phyloP scores from a whole-genome alignment of 108 stramenopile genomes.

The Thalassiosira profunda region DNA sequence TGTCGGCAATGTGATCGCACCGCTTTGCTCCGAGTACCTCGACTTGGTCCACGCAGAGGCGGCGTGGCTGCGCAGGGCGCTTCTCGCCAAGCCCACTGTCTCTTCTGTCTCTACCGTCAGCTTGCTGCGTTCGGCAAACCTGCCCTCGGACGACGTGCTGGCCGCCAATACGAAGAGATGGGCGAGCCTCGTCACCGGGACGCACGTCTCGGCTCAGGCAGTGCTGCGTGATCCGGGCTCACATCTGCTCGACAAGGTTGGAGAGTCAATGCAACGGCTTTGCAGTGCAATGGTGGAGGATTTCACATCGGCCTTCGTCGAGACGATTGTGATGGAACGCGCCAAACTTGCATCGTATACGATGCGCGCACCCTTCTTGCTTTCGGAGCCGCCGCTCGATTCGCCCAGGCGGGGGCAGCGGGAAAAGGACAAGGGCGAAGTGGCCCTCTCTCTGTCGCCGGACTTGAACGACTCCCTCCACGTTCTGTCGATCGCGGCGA shows the following conservation, averaged over 20 bases:
- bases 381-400: constrained; percentile 24
- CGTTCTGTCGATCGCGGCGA: constrained; percentile 25
- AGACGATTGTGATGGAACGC: constrained; percentile 74
- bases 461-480: constrained; percentile 63
- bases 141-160: constrained; percentile 37
- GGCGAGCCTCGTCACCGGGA: constrained; percentile 77
- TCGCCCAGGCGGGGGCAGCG: constrained; percentile 13
- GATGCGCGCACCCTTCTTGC: constrained; percentile 70
- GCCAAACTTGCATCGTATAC: constrained; percentile 78
- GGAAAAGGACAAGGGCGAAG: constrained; percentile 26
- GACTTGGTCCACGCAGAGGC: constrained; percentile 76
- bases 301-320: constrained; percentile 63
- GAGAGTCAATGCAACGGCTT: constrained; percentile 62
- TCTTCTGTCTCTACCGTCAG: constrained; percentile 9
- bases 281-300: constrained; percentile 74
- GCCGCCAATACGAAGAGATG: constrained; percentile 58
- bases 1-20: constrained; percentile 62
- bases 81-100: too few relatives aligned
- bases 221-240: constrained; percentile 26
- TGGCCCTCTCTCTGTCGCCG: constrained; percentile 31
- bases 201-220: constrained; percentile 53
- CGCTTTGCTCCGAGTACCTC: constrained; percentile 68
- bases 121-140: constrained; percentile 4
- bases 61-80: constrained; percentile 47
- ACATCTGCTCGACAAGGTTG: constrained; percentile 68